Conservation (phyloP, 1,139 yeast species). For the Komagataea norvegica region DNA sequence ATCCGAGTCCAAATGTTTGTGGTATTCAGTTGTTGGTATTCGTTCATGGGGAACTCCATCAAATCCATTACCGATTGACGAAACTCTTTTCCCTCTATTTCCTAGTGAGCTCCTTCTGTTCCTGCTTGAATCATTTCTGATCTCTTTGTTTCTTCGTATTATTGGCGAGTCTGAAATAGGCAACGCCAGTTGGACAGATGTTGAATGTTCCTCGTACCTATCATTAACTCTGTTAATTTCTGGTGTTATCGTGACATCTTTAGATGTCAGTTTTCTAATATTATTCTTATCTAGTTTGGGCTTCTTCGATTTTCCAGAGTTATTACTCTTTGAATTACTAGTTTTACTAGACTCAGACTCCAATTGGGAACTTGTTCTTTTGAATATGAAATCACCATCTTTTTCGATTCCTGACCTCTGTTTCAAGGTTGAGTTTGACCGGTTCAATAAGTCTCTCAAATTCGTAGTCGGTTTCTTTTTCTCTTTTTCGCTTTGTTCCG, state of each 20-base stretch:
- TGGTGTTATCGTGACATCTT: constrained; percentile 24
- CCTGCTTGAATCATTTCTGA: constrained; percentile 26
- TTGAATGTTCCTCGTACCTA: constrained; percentile 22
- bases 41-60: constrained; percentile 64
- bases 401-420: constrained; percentile 11
- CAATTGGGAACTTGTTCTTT: constrained; percentile 17
- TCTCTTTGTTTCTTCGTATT: constrained; percentile 34
- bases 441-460: constrained; percentile 19
- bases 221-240: constrained; percentile 9
- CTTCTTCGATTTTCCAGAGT: not conserved
- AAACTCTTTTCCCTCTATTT: constrained; percentile 65
- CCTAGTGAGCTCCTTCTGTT: constrained; percentile 45
- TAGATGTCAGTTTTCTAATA: constrained; percentile 19
- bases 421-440: constrained; percentile 10
- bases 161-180: constrained; percentile 41
- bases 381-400: constrained; percentile 22
- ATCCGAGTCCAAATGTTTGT: constrained; percentile 56
- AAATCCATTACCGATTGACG: constrained; percentile 73
- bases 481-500: constrained; percentile 13
- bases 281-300: constrained; percentile 7
- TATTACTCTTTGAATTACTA: not conserved
- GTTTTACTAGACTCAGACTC: constrained; percentile 4
- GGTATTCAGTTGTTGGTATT: constrained; percentile 52
- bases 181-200: constrained; percentile 29
- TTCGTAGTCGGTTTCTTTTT: constrained; percentile 13